Percentiles rank a stretch among this genome's conserved stretches.
Evolutionary conservation across 768 basidiomycete species (phyloP).

Genomic region (Lepiota subincarnata): DNA sequence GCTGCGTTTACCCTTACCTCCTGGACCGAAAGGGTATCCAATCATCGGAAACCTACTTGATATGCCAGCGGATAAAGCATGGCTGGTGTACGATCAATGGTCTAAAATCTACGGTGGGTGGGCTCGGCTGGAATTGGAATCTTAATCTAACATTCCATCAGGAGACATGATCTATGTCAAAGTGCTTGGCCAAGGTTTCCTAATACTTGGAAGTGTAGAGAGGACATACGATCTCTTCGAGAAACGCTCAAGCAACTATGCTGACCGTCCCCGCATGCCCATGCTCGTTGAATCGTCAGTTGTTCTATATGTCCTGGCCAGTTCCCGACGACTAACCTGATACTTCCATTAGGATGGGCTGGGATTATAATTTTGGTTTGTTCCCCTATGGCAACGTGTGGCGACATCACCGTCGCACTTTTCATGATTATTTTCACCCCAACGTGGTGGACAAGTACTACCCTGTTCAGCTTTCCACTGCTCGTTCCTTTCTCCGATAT

Average conservation of each 20-base stretch:
- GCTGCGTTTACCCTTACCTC: slow-evolving; percentile 13
- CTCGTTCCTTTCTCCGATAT: slow-evolving; percentile 7
- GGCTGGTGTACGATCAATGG: slow-evolving; percentile 15
- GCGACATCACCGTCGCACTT: slow-evolving; percentile 18
- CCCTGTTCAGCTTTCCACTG: slow-evolving; percentile 4
- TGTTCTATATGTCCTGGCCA: not conserved
- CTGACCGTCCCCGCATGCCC: slow-evolving; percentile 21
- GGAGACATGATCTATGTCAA: slow-evolving; percentile 18
- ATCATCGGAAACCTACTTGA: slow-evolving; percentile 17
- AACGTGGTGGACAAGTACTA: slow-evolving; percentile 12
- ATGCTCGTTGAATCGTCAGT: slow-evolving; percentile 21
- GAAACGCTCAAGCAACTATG: slow-evolving; percentile 14
- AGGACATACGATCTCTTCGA: slow-evolving; percentile 11
- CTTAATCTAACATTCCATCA: not conserved
- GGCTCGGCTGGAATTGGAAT: too few relatives aligned
- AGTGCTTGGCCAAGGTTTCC: slow-evolving; percentile 12
- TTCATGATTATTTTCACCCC: slow-evolving; percentile 22
- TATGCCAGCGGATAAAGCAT: slow-evolving; percentile 12
- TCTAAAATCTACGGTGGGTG: slow-evolving; percentile 14
- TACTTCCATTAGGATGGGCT: slow-evolving; percentile 16
- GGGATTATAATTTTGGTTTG: slow-evolving; percentile 4
- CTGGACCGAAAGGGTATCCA: slow-evolving; percentile 14
- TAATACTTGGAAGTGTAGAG: slow-evolving; percentile 8
- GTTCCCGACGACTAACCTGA: not conserved
- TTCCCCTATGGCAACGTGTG: slow-evolving; percentile 22